Percentiles rank a stretch among this genome's conserved stretches.
phyloP scores from a whole-genome alignment of 73 alveolate genomes.

The Symbiodinium natans region DNA sequence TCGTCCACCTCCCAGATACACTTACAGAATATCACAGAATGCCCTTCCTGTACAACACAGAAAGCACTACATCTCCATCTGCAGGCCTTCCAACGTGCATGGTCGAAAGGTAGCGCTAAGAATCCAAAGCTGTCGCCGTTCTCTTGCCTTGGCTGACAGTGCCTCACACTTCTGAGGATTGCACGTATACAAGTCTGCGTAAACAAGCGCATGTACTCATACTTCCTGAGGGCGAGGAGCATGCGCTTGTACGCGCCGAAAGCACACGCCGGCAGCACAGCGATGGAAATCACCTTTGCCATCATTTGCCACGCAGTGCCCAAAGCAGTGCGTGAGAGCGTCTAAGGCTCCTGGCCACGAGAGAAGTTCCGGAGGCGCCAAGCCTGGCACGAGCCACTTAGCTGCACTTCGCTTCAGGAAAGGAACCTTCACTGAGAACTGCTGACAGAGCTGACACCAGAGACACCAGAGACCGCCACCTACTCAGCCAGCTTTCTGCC shows the following conservation, averaged over 20 bases:
- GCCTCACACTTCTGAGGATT: too few relatives aligned
- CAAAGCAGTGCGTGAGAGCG: too few relatives aligned
- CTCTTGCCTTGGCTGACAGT: not conserved
- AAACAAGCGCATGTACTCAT: not conserved
- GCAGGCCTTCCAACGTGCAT: not conserved
- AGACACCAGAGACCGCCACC: not conserved
- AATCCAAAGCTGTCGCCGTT: constrained; percentile 11
- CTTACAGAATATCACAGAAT: too few relatives aligned
- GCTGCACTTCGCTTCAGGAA: too few relatives aligned
- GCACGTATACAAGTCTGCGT: not conserved
- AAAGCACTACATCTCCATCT: too few relatives aligned
- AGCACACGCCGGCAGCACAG: constrained; percentile 21
- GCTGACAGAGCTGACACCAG: not conserved
- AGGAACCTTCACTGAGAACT: too few relatives aligned
- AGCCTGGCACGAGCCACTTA: too few relatives aligned
- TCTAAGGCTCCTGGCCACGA: not conserved
- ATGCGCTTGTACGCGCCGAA: constrained; percentile 36
- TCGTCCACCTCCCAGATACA: not conserved
- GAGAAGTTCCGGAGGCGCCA: not conserved
- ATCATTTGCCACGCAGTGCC: too few relatives aligned
- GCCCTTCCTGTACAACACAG: too few relatives aligned
- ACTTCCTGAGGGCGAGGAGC: not conserved
- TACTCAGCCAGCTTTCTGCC: not conserved
- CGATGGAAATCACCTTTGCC: constrained; percentile 22
- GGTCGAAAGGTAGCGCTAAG: constrained; percentile 12